Conservation (phyloP, 306 rosid species). For the Nissolia schottii region DNA sequence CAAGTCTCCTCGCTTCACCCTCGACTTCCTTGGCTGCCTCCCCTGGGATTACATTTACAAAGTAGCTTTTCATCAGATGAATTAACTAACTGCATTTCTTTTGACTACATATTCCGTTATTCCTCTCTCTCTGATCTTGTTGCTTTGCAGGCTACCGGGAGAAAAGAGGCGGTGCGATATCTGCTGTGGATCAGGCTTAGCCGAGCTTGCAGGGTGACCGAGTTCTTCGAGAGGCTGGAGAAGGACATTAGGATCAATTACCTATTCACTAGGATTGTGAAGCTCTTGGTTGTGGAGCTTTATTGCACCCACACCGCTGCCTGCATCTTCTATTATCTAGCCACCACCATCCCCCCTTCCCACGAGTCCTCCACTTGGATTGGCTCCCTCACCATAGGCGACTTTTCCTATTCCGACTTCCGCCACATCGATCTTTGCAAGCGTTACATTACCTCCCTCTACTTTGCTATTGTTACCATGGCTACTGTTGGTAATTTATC, state of each 20-base stretch:
- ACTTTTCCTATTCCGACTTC: slow-evolving; percentile 49
- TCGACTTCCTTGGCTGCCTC: slow-evolving; percentile 49
- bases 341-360: slow-evolving; percentile 49
- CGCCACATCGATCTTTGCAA: slow-evolving; percentile 54
- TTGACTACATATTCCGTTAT: too few species aligned
- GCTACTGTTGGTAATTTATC: slow-evolving; percentile 60
- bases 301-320: slow-evolving; percentile 72
- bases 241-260: slow-evolving; percentile 55
- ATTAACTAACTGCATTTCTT: too few species aligned
- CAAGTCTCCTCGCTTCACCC: slow-evolving; percentile 44
- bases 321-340: slow-evolving; percentile 63
- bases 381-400: slow-evolving; percentile 64
- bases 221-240: slow-evolving; percentile 51
- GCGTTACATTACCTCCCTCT: slow-evolving; percentile 60
- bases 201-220: slow-evolving; percentile 45
- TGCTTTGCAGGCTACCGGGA: slow-evolving; percentile 38
- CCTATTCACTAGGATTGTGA: slow-evolving; percentile 43
- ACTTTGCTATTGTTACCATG: slow-evolving; percentile 73
- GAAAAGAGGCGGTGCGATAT: slow-evolving; percentile 43
- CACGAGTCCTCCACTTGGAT: slow-evolving; percentile 67
- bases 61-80: too few species aligned
- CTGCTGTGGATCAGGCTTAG: slow-evolving; percentile 53
- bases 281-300: slow-evolving; percentile 61
- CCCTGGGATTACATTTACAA: slow-evolving; percentile 75
- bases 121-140: too few species aligned